Base-by-base conservation (phyloP, 139 green algal species). In the Diplosphaera chodatii region DNA sequence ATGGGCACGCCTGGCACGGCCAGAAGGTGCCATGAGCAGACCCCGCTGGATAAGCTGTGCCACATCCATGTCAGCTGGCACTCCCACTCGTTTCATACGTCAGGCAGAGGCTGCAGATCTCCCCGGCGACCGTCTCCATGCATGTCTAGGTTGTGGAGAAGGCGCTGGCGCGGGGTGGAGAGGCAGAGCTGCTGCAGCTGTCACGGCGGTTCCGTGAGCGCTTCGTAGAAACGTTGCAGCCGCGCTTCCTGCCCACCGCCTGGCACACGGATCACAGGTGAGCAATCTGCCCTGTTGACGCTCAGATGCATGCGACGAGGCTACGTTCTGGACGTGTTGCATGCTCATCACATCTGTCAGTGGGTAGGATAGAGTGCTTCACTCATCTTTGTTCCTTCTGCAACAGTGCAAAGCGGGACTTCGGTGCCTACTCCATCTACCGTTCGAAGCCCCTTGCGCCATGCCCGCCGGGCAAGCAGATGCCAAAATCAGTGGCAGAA, bases 1-100 rank as follows among this genome's bases (percentile, higher is more conserved):
- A 56, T 15, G 86, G 86, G 4, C 88, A 93, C 64, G 20, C 48
- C 21, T 92, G 87, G 86, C 87, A 92, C 64, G 86, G 86, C 1
- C 64, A 85, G 69, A 67, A 40, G 32, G 34, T 59, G 18, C 16
- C 13, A 59, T 23, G 18, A 48, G 37, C 37, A 8, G 8, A 13
- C 37, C 8, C 13, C 10, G 10, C 13, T 13, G 8, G 37, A 8
- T 13, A 8, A 13, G 37, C 37, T 8, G 10, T 48, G 8, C 37
- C 37, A 48, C 10, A 13, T 48, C 37, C 37, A 21, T 48, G 10
- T 13, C 37, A 48, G 8, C 10, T 48, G n/a, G n/a, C n/a, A 48
- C 10, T 8, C 37, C 37, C 37, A 48, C 37, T 8, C 13, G 37
- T 13, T 48, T 13, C 37, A 21, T 8, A 48, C 37, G 37, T 8